Base-by-base conservation (phyloP, 371 early-diverging fungal genomes). In the Apophysomyces sp. region DNA sequence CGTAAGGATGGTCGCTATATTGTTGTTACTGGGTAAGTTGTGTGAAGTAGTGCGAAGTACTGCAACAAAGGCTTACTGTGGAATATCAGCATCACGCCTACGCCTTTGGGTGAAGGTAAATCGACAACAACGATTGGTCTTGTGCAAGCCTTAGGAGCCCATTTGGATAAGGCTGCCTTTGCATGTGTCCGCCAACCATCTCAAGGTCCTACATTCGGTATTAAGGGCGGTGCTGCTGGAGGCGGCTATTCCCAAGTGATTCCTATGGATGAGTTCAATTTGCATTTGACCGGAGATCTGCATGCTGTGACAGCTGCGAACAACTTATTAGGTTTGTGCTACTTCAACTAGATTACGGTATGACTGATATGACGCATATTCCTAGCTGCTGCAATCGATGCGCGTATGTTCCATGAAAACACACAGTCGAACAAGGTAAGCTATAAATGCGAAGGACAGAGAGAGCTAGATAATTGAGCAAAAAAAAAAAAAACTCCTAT, bases 231-330 rank as follows among this genome's bases (percentile, higher is more conserved):
- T 39, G 98, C 98, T 37, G 98, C 98, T 21, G 98, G 98, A 55
- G 97, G 98, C 52, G 97, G 98, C 24, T 97, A 97, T 76, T 91
- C 97, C 16, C 97, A 97, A 36, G 94, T 98, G 51, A 95, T 97
- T 62, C 98, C 98, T n/a, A 98, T 98, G 98, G 96, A 97, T 65
- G 95, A 96, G 67, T 97, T 98, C 86, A 98, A 98, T 75, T 78
- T 98, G 61, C 98, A 98, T 63, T 80, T 98, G 80, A 98, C 98
- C 0, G 98, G 98, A 36, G 98, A 98, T 82, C 93, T 97, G 67
- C 98, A 98, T 68, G 98, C 98, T 30, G 92, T 98, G 61, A 89
- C 94, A 4, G 98, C 98, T 13, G 96, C 98, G 40, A 98, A 96
- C 86, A 98, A 98, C 81, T 77, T 98, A 61, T 61, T 65, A 49